phyloP scores from a whole-genome alignment of 1,284 basidiomycete genomes.

The Phlebopus sp. region DNA sequence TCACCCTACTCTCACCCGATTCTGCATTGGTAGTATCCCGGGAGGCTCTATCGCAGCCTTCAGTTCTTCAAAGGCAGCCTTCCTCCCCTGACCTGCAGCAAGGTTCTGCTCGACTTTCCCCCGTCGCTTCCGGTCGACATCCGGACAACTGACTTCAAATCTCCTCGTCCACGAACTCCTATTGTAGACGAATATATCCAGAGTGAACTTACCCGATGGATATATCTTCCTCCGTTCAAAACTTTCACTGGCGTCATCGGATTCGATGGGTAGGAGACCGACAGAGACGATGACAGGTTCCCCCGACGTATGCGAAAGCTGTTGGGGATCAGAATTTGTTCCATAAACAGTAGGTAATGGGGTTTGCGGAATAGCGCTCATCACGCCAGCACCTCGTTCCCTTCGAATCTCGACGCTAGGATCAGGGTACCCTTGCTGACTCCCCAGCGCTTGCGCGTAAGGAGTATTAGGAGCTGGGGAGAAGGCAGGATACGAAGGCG shows the following conservation, averaged over 20 bases:
- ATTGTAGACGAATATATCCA: conserved; percentile 90
- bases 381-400: conserved; percentile 42
- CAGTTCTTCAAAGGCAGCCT: conserved; percentile 23
- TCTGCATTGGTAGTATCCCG: conserved; percentile 77
- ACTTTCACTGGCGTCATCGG: conserved; percentile 17
- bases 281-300: conserved; percentile 74
- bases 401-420: conserved; percentile 64
- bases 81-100: conserved; percentile 9
- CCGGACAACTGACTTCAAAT: conserved; percentile 74
- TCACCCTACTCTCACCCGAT: conserved; percentile 78
- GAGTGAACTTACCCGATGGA: conserved; percentile 71
- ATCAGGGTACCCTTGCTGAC: conserved; percentile 45
- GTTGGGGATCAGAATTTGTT: conserved; percentile 23
- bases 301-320: conserved; percentile 34
- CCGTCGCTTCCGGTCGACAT: conserved; percentile 41
- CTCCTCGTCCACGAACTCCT: conserved; percentile 73
- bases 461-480: conserved; percentile 53
- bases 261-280: conserved; percentile 47
- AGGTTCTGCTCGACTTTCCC: conserved; percentile 38
- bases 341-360: conserved; percentile 52
- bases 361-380: conserved; percentile 43
- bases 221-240: conserved; percentile 49
- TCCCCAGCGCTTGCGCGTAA: conserved; percentile 50
- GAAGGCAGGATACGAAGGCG: conserved; percentile 72
- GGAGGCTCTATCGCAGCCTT: conserved; percentile 42